Conservation (phyloP, 2,329 filamentous ascomycete genomes). For the Zasmidium citrigriseum region DNA sequence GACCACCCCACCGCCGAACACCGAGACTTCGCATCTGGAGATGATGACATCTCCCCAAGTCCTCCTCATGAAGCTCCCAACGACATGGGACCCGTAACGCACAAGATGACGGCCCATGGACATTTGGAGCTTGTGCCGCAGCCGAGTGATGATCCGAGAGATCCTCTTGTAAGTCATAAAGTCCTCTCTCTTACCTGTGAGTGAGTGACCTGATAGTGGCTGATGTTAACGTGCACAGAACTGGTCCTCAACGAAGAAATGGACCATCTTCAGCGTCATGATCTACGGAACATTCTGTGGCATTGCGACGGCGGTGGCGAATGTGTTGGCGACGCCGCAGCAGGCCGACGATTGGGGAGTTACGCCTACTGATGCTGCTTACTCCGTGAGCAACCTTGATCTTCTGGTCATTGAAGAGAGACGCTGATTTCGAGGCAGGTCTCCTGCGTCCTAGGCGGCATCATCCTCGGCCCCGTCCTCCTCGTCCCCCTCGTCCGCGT, state of each 20-base stretch:
- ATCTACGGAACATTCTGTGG: conserved; percentile 4
- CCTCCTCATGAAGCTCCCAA: neutral
- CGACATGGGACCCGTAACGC: neutral
- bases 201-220: too few relatives aligned
- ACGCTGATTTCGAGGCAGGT: neutral
- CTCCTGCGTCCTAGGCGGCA: conserved; percentile 3
- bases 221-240: conserved; percentile 7
- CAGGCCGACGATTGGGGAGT: conserved; percentile 1
- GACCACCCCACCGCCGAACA: neutral
- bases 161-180: conserved; percentile 3
- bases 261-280: neutral
- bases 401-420: neutral
- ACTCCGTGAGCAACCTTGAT: neutral
- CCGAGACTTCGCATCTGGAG: neutral
- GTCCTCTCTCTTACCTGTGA: too few relatives aligned
- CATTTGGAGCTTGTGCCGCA: conserved; percentile 1
- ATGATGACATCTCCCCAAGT: neutral
- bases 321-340: neutral
- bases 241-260: conserved; percentile 4
- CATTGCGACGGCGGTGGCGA: conserved; percentile 2
- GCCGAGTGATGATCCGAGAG: conserved; percentile 2
- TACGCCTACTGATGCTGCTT: neutral
- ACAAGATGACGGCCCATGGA: conserved; percentile 2
- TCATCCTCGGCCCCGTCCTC: conserved; percentile 8
- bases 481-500: conserved; percentile 2